These are phyloP conservation scores for Carallia brachiata DNA, from an alignment of 345 rosid species.

Conservation along the genomic window DNA sequence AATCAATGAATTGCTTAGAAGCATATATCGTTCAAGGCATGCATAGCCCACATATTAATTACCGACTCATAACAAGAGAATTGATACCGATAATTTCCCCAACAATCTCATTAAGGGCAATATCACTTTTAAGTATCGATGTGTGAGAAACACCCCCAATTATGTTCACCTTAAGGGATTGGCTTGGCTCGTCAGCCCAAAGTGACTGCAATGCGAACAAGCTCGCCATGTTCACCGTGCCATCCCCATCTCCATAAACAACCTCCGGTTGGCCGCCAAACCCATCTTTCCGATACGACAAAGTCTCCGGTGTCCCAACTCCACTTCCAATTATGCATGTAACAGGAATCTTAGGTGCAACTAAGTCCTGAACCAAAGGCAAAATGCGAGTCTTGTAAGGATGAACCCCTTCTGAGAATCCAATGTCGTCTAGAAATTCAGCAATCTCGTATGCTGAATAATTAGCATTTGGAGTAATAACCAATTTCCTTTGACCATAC, in stretches of 20 bases:
- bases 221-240: constrained; percentile 76
- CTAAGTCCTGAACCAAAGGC: constrained; percentile 42
- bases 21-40: too few relatives aligned
- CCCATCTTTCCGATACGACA: constrained; percentile 47
- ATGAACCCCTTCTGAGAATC: constrained; percentile 54
- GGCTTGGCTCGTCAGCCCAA: constrained; percentile 38
- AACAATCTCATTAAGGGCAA: constrained; percentile 47
- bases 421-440: constrained; percentile 54
- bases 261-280: constrained; percentile 61
- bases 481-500: constrained; percentile 45
- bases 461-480: constrained; percentile 39
- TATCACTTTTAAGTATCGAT: constrained; percentile 44
- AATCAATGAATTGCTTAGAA: too few relatives aligned
- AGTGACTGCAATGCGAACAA: constrained; percentile 48
- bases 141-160: constrained; percentile 57
- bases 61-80: constrained; percentile 4
- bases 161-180: constrained; percentile 41
- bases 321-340: constrained; percentile 66
- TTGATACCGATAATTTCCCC: constrained; percentile 48
- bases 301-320: constrained; percentile 57
- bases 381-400: constrained; percentile 57
- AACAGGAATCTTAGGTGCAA: constrained; percentile 52
- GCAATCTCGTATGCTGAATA: constrained; percentile 56
- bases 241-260: constrained; percentile 82
- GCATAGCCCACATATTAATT: too few relatives aligned